Conservation (phyloP, 1,284 basidiomycete species). For the Ustilago sp. region DNA sequence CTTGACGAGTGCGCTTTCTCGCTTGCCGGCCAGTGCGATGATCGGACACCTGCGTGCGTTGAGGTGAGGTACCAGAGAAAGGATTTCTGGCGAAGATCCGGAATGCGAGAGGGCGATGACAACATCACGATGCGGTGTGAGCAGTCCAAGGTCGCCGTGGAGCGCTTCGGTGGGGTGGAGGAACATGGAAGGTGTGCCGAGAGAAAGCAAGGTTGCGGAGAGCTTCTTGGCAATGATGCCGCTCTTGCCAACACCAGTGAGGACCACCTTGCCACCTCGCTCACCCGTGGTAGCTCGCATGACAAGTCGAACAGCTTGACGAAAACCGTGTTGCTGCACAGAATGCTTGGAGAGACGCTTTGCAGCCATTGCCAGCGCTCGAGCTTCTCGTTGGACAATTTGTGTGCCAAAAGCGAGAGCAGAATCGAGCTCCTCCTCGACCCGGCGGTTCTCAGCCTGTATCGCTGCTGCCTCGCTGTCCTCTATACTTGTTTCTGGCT, state of each 20-base stretch:
- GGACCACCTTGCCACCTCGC: constrained; percentile 69
- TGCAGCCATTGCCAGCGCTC: constrained; percentile 48
- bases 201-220: constrained; percentile 57
- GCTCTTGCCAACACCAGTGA: constrained; percentile 71
- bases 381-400: constrained; percentile 49
- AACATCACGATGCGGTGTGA: constrained; percentile 68
- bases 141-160: constrained; percentile 70
- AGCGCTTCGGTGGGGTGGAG: constrained; percentile 70
- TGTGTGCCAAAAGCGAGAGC: constrained; percentile 41
- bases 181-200: constrained; percentile 70
- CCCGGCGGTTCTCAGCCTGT: constrained; percentile 36
- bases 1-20: constrained; percentile 64
- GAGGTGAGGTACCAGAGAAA: constrained; percentile 68
- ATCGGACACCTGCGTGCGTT: constrained; percentile 64
- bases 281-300: constrained; percentile 48
- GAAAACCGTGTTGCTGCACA: constrained; percentile 44
- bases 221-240: constrained; percentile 67
- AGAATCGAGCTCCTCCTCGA: constrained; percentile 44
- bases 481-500: constrained; percentile 24
- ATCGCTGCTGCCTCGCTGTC: constrained; percentile 38
- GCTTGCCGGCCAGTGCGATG: constrained; percentile 68
- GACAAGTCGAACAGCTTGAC: constrained; percentile 51
- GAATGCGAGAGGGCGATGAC: constrained; percentile 70
- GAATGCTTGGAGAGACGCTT: constrained; percentile 41
- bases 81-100: constrained; percentile 69